These are phyloP conservation scores for Meyerozyma athensensis DNA, from an alignment of 1,139 yeast species.

Conservation along the genomic window DNA sequence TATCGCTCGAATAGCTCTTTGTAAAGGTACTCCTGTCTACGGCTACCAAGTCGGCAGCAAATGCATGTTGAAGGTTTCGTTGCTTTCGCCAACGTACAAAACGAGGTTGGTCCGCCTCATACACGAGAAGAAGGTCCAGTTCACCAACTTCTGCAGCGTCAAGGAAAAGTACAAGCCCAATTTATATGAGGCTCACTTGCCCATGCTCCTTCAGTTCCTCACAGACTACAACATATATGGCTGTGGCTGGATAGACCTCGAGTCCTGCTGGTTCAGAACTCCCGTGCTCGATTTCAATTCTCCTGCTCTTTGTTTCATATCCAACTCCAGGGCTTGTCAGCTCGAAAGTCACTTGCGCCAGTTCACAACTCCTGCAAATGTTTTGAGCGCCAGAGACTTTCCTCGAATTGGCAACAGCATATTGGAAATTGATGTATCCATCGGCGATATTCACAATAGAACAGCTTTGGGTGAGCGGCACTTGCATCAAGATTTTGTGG, in stretches of 20 bases:
- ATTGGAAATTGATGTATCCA: conserved; percentile 65
- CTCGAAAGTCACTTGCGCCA: conserved; percentile 16
- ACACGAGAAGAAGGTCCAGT: conserved; percentile 42
- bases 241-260: conserved; percentile 65
- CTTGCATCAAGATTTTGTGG: conserved; percentile 48
- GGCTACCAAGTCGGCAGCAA: conserved; percentile 70
- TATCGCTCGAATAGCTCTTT: conserved; percentile 63
- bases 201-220: conserved; percentile 69
- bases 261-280: conserved; percentile 30
- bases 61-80: conserved; percentile 61
- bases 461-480: conserved; percentile 37
- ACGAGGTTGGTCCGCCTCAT: conserved; percentile 58
- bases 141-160: conserved; percentile 7
- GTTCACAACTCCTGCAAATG: conserved; percentile 20
- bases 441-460: conserved; percentile 57
- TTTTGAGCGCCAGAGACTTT: conserved; percentile 21
- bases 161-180: conserved; percentile 7
- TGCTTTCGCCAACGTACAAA: conserved; percentile 60
- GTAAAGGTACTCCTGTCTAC: conserved; percentile 78
- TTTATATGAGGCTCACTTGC: conserved; percentile 74
- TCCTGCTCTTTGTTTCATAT: background rate
- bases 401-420: conserved; percentile 57
- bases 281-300: conserved; percentile 26
- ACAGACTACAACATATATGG: conserved; percentile 83
- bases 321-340: conserved; percentile 3